Percentiles rank a stretch among this genome's conserved stretches.
Evolutionary conservation across 2,329 filamentous ascomycete genomes (phyloP).

Genomic region (Cryphonectria radicalis): DNA sequence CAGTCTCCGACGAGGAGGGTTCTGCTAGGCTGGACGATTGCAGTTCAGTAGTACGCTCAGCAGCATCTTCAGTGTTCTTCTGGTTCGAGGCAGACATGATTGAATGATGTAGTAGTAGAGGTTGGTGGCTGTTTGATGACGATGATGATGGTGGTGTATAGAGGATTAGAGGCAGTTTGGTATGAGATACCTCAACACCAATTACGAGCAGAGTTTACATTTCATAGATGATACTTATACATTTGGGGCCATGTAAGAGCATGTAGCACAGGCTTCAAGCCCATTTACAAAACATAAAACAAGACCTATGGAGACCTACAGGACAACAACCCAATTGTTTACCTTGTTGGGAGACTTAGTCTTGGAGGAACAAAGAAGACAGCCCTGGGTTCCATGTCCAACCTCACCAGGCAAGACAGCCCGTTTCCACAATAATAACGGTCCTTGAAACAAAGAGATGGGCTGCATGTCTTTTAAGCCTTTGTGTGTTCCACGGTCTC

Average conservation of each 20-base stretch:
- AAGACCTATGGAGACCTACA: not conserved
- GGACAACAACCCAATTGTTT: not conserved
- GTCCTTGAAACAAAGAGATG: not conserved
- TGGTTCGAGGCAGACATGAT: not conserved
- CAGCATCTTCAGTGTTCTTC: not conserved
- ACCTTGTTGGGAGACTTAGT: not conserved
- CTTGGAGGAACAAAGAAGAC: not conserved
- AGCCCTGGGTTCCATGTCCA: not conserved
- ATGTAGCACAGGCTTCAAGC: too few relatives aligned
- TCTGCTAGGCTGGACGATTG: not conserved
- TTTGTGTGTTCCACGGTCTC: constrained; percentile 30
- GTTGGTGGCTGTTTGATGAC: not conserved
- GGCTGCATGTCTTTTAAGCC: constrained; percentile 27
- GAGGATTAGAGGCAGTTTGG: not conserved
- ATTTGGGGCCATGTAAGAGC: not conserved
- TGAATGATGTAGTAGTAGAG: too few relatives aligned
- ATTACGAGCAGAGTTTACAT: not conserved
- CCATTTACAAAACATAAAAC: too few relatives aligned
- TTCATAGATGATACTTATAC: not conserved
- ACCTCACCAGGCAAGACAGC: not conserved
- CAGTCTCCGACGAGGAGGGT: not conserved
- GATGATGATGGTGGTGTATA: too few relatives aligned
- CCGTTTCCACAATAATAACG: not conserved
- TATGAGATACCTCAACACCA: not conserved
- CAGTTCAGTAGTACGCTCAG: too few relatives aligned